Evolutionary conservation across 768 basidiomycete genomes (phyloP).

Genomic region (Chlorophyllum brunneum): DNA sequence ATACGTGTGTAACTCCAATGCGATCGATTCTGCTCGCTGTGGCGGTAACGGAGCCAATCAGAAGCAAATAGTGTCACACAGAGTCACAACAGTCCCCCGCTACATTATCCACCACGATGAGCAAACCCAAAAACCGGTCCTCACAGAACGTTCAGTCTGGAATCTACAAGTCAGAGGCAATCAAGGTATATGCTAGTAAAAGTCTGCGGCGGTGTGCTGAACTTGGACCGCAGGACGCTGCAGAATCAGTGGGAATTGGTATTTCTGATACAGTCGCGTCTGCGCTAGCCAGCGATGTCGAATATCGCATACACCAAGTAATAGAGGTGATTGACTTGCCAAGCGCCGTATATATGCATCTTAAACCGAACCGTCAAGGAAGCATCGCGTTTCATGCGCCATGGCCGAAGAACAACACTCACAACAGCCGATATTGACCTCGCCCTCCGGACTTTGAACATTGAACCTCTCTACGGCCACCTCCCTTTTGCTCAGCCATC

Average conservation of each 20-base stretch:
- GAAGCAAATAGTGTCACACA: slow-evolving; percentile 12
- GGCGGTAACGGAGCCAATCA: no score
- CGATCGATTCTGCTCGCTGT: no score
- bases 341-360: neutral
- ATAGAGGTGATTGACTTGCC: slow-evolving; percentile 59
- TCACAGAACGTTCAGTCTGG: slow-evolving; percentile 50
- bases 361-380: slow-evolving; percentile 48
- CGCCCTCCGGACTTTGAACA: slow-evolving; percentile 90
- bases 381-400: slow-evolving; percentile 95
- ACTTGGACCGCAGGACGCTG: slow-evolving; percentile 64
- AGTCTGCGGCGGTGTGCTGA: neutral
- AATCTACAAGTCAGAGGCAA: slow-evolving; percentile 58
- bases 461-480: slow-evolving; percentile 93
- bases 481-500: slow-evolving; percentile 58
- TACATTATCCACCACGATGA: slow-evolving; percentile 20
- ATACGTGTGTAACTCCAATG: no score
- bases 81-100: neutral
- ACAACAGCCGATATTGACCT: slow-evolving; percentile 90
- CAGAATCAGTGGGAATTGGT: slow-evolving; percentile 79
- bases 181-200: slow-evolving; percentile 41
- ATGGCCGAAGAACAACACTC: slow-evolving; percentile 86
- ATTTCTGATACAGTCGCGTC: slow-evolving; percentile 80
- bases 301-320: slow-evolving; percentile 93
- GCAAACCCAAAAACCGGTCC: slow-evolving; percentile 47
- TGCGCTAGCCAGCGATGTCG: slow-evolving; percentile 91